Base-by-base conservation (phyloP, 768 basidiomycete species). In the Cystobasidium tubakii region DNA sequence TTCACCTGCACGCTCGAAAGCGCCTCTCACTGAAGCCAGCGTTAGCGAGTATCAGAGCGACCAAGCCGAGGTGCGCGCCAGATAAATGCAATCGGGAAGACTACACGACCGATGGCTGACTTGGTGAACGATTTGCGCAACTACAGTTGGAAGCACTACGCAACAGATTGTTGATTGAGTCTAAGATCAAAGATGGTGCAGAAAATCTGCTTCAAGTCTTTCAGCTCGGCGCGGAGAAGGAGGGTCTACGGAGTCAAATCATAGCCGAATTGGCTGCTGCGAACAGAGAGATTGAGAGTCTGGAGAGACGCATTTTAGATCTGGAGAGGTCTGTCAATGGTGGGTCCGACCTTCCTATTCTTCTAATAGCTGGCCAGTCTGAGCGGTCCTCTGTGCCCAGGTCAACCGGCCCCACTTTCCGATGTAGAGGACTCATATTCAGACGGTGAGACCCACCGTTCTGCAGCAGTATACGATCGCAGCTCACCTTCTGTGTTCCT, bases 121-220 rank as follows among this genome's bases (percentile, higher is more conserved):
- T 19, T 54, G 27, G 21, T n/a, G 27, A n/a, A 29, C 57, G 3
- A 12, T 19, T 12, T 6, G 6, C 57, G 57, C 17, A 31, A n/a
- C 33, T 25, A 27, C 74, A 91, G 91, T 81, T 92, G 62, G 88
- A 88, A 55, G 82, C 84, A 4, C 83, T 96, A 23, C 86, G 86
- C 63, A 85, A 84, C 67, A 87, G 88, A 78, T 83, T 94, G 23
- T 86, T 86, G 66, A 84, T 90, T 74, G 89, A 93, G 82, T 87
- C 86, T 75, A 85, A 89, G 69, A 91, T 96, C 75, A 91, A 88
- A 80, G 92, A 92, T 81, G 93, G 93, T 13, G 93, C 93, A 0
- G 91, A 94, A 83, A 92, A 90, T 77, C 85, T 97, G 75, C 83
- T 96, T 15, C 64, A 80, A 78, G 80, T 81, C 17, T 78, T 80